These are phyloP conservation scores for Suillus subaureus DNA, from an alignment of 768 basidiomycete species.

Conservation along the genomic window DNA sequence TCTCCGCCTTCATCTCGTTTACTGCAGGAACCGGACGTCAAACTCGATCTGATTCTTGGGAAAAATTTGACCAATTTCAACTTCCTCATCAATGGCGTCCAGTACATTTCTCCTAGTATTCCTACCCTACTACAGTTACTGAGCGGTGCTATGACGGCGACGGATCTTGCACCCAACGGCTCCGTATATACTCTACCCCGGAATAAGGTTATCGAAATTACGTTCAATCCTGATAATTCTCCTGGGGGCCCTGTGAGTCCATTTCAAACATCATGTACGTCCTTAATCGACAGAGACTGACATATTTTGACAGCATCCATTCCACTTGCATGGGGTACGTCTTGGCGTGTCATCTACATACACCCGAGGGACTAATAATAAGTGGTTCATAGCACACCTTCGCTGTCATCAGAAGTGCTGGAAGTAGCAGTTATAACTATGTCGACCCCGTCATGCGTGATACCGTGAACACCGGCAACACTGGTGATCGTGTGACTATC, in stretches of 20 bases:
- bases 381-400: background rate
- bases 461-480: background rate
- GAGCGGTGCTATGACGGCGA: conserved; percentile 39
- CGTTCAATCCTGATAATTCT: conserved; percentile 8
- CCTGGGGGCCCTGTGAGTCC: conserved; percentile 13
- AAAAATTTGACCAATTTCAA: conserved; percentile 23
- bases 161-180: conserved; percentile 40
- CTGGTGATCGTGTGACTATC: background rate
- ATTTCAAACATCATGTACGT: background rate
- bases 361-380: background rate
- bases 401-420: background rate
- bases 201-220: conserved; percentile 49
- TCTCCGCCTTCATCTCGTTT: background rate
- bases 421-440: background rate
- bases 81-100: conserved; percentile 33
- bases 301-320: conserved; percentile 23
- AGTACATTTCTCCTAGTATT: conserved; percentile 37
- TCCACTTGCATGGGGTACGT: conserved; percentile 23
- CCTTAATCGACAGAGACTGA: background rate
- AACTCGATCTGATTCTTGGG: conserved; percentile 38
- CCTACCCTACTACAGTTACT: conserved; percentile 52
- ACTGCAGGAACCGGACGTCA: conserved; percentile 25
- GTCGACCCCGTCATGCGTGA: background rate
- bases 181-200: conserved; percentile 46
- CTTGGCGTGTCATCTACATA: background rate